These are phyloP conservation scores for Gypsophila paniculata DNA, from an alignment of 179 eudicot genomes.

Conservation along the genomic window DNA sequence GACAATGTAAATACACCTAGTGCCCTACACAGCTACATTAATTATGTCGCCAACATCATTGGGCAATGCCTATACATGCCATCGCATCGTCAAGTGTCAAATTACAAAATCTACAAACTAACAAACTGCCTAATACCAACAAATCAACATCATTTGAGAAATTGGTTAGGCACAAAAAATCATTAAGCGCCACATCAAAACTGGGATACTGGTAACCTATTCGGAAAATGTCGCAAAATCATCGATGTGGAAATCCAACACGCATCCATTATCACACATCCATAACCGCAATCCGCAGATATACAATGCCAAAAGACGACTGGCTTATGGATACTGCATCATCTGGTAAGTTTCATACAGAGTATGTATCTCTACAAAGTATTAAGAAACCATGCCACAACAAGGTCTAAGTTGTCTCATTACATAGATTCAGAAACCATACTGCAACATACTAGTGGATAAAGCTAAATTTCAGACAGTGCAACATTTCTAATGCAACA, in stretches of 20 bases:
- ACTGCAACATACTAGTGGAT: not conserved
- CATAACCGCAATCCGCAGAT: conserved; percentile 2
- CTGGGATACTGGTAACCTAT: conserved; percentile 7
- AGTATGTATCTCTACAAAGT: not conserved
- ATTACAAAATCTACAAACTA: not conserved
- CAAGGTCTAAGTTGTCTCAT: not conserved
- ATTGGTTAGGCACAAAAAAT: not conserved
- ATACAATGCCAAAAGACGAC: not conserved
- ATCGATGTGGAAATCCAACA: not conserved
- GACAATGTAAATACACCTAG: not conserved
- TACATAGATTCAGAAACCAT: not conserved
- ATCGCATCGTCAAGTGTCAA: not conserved
- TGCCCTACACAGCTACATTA: not conserved
- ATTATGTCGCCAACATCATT: not conserved
- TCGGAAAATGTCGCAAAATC: not conserved
- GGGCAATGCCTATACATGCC: not conserved
- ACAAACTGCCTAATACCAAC: conserved; percentile 2
- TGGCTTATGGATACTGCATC: not conserved
- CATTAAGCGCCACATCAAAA: not conserved
- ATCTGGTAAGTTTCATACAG: not conserved
- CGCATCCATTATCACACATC: not conserved
- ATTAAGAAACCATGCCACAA: not conserved
- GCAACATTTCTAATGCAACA: not conserved
- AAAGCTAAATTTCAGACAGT: not conserved
- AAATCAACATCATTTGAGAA: not conserved